Evolutionary conservation across 2,329 filamentous ascomycete species (phyloP), one percentile per base, ranked within the genome.

Genomic region (Clathrospora elynae): DNA sequence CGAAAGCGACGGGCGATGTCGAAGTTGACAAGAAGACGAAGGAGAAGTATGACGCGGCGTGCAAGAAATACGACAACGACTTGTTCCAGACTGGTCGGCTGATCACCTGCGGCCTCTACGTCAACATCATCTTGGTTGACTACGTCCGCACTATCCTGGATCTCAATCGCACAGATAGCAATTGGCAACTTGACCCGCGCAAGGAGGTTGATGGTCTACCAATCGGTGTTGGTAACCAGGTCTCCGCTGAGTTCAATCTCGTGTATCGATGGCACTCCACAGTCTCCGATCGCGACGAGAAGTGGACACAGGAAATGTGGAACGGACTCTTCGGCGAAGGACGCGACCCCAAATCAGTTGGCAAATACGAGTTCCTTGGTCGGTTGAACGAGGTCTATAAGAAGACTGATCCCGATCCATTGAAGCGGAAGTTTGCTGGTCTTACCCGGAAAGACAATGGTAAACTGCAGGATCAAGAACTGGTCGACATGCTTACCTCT

Each of bases 211-310:
- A 77, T 20, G 68, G 78, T 2, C 79, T 86, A 0, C 82, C 87
- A 30, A 78, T 83, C 16, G 90, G 88, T 28, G 82, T 87, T 0
- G 90, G 90, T 35, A 95, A 93, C 60, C 84, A 87, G 53, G 88
- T 92, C 4, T 92, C 88, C 0, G 88, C 87, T 3, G 90, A 95
- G 72, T 95, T 95, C 76, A 95, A 93, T 63, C 77, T 95, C 7
- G 86, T 87, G 55, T 95, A 95, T 68, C 80, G 89, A 51, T 95
- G 89, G 88, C 89, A 95, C 73, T 89, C 88, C 3, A 84, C 86
- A 55, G 87, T 93, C 56, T 80, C 79, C 24, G 80, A 83, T 44
- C 83, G 81, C 51, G 90, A 95, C 59, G 89, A 93, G 61, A 78
- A 84, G 53, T 95, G 89, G 88, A 86, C 89, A 14, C 79, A 90